These are phyloP conservation scores for Gelatoporia subvermispora DNA, from an alignment of 768 basidiomycete species.

Conservation along the genomic window DNA sequence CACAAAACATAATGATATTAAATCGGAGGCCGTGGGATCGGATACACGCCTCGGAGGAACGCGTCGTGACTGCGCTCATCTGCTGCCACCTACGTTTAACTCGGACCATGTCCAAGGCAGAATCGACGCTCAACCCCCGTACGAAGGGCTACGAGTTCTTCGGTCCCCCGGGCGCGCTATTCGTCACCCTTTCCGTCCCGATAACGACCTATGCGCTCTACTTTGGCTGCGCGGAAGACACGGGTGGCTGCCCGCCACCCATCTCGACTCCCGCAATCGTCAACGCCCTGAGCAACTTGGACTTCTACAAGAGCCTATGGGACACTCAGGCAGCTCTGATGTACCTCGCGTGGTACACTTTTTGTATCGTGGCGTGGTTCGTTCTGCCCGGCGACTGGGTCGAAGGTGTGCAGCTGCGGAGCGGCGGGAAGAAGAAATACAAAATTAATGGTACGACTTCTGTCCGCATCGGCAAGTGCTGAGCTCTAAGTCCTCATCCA, in stretches of 20 bases:
- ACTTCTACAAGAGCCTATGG: constrained; percentile 77
- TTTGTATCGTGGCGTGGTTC: constrained; percentile 75
- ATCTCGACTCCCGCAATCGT: constrained; percentile 34
- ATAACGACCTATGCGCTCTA: constrained; percentile 67
- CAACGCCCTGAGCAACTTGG: constrained; percentile 38
- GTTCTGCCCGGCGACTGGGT: constrained; percentile 58
- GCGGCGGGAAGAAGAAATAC: constrained; percentile 75
- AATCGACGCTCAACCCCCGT: constrained; percentile 46
- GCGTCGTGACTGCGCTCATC: constrained; percentile 1
- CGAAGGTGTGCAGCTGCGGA: constrained; percentile 44
- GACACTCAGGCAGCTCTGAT: constrained; percentile 71
- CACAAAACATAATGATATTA: too few species aligned
- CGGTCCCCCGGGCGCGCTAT: constrained; percentile 72
- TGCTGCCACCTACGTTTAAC: neutral
- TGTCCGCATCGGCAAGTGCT: too few species aligned
- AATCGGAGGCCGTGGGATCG: too few species aligned
- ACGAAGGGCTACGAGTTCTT: constrained; percentile 78
- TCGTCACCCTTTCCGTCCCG: constrained; percentile 69
- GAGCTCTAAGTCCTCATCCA: constrained; percentile 23
- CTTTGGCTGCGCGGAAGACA: constrained; percentile 69
- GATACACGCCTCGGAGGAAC: neutral
- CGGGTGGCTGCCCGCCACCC: constrained; percentile 66
- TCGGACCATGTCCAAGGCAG: constrained; percentile 13
- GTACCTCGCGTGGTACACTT: constrained; percentile 91
- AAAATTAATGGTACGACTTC: constrained; percentile 85